These are phyloP conservation scores for Goffeauzyma gilvescens DNA, from an alignment of 768 basidiomycete genomes.

Conservation along the genomic window DNA sequence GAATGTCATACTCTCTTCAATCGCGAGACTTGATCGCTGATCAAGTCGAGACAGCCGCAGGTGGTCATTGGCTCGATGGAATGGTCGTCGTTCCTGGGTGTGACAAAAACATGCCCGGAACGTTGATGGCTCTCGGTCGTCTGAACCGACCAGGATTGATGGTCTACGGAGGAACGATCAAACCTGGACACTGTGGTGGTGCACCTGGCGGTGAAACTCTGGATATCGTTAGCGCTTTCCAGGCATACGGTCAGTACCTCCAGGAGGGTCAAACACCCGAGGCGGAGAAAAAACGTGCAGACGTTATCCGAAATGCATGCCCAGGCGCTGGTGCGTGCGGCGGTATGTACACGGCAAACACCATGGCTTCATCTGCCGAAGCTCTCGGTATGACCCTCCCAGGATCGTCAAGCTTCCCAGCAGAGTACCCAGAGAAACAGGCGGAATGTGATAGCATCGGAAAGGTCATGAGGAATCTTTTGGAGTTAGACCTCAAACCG, in stretches of 20 bases:
- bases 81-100: slow-evolving; percentile 95
- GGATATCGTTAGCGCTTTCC: slow-evolving; percentile 94
- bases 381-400: slow-evolving; percentile 90
- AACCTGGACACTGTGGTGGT: slow-evolving; percentile 68
- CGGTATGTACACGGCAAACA: slow-evolving; percentile 96
- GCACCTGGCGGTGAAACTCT: slow-evolving; percentile 52
- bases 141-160: slow-evolving; percentile 90
- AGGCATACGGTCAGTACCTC: slow-evolving; percentile 86
- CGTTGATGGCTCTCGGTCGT: slow-evolving; percentile 87
- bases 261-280: slow-evolving; percentile 65
- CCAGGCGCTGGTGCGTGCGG: slow-evolving; percentile 97
- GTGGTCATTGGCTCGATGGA: slow-evolving; percentile 93
- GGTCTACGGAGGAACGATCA: slow-evolving; percentile 94
- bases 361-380: slow-evolving; percentile 91
- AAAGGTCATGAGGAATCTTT: slow-evolving; percentile 59
- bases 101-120: slow-evolving; percentile 99
- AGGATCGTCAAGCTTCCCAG: slow-evolving; percentile 92
- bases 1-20: slow-evolving; percentile 64
- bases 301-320: slow-evolving; percentile 79
- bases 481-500: slow-evolving; percentile 80
- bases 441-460: slow-evolving; percentile 68
- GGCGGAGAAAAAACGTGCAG: slow-evolving; percentile 66
- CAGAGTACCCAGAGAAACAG: slow-evolving; percentile 72
- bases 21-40: slow-evolving; percentile 96
- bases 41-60: slow-evolving; percentile 84